phyloP scores from a whole-genome alignment of 306 rosid genomes.

The Acacia crassicarpa region DNA sequence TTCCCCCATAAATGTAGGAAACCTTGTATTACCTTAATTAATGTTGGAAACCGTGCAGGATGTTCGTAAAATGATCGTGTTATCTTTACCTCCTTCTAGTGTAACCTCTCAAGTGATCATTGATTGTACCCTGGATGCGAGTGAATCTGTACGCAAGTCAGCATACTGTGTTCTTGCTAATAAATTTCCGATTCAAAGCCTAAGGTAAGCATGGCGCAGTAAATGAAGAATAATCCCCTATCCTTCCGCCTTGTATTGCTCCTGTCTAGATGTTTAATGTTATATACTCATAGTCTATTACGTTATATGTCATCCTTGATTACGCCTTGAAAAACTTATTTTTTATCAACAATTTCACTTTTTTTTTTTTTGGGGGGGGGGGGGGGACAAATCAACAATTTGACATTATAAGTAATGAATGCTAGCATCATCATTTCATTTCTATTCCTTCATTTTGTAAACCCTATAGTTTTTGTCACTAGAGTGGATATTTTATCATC shows the following conservation, averaged over 20 bases:
- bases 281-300: background rate
- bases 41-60: slow-evolving; percentile 58
- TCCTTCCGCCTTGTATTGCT: background rate
- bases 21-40: slow-evolving; percentile 7
- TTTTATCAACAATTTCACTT: background rate
- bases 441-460: background rate
- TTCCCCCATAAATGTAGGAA: slow-evolving; percentile 11
- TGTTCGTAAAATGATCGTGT: slow-evolving; percentile 79
- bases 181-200: slow-evolving; percentile 97
- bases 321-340: slow-evolving; percentile 7
- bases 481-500: slow-evolving; percentile 16
- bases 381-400: too few relatives aligned
- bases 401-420: background rate
- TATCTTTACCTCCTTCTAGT: slow-evolving; percentile 88
- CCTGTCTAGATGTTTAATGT: background rate
- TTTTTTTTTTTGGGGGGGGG: too few relatives aligned
- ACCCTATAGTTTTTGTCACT: background rate
- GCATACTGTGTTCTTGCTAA: slow-evolving; percentile 83
- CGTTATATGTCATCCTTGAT: background rate
- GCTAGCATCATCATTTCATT: background rate
- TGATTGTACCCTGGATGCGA: slow-evolving; percentile 90
- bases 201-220: slow-evolving; percentile 54
- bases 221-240: background rate
- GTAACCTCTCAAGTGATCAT: slow-evolving; percentile 76
- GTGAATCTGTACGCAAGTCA: slow-evolving; percentile 84